Conservation (phyloP, 345 rosid species). For the Heritiera fomes region DNA sequence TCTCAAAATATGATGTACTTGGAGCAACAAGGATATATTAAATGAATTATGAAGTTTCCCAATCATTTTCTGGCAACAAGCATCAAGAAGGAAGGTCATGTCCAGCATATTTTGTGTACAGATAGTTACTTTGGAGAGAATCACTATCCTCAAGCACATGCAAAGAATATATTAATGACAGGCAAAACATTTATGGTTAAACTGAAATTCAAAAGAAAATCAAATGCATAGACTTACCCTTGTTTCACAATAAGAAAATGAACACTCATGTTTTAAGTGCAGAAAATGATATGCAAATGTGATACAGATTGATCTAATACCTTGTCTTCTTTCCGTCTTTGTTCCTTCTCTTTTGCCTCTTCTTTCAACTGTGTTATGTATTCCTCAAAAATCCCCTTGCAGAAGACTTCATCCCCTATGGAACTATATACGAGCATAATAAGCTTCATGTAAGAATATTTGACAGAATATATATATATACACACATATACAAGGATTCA, state of each 20-base stretch:
- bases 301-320: slow-evolving; percentile 35
- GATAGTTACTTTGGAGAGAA: background rate
- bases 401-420: slow-evolving; percentile 67
- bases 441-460: slow-evolving; percentile 14
- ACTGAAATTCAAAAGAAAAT: background rate
- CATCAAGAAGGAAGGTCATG: background rate
- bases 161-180: background rate
- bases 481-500: background rate
- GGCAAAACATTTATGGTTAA: background rate
- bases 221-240: no score
- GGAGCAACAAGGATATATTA: background rate
- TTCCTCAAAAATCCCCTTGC: slow-evolving; percentile 69
- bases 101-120: background rate
- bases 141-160: background rate
- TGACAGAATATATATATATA: background rate
- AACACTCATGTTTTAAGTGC: background rate
- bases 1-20: background rate
- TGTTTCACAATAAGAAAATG: background rate
- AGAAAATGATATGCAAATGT: background rate
- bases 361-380: slow-evolving; percentile 65
- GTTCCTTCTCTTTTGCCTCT: slow-evolving; percentile 57
- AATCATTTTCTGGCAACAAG: background rate
- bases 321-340: slow-evolving; percentile 69
- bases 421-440: slow-evolving; percentile 47
- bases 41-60: background rate